Percentiles rank a stretch among this genome's conserved stretches.
Conservation (phyloP, 768 basidiomycete genomes). For the Suillus fuscotomentosus region DNA sequence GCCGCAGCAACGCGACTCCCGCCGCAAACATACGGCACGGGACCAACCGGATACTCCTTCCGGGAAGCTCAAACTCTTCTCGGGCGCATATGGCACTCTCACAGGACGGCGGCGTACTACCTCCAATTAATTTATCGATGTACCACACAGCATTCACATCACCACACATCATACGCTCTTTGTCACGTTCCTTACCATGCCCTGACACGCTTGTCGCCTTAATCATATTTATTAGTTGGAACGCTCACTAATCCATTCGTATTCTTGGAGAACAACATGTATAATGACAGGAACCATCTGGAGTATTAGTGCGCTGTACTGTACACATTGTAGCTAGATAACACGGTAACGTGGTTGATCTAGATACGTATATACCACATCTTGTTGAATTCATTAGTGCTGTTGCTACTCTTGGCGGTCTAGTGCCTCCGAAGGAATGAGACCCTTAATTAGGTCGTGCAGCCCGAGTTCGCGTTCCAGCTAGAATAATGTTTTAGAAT, state of each 20-base stretch:
- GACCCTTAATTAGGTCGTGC: slow-evolving; percentile 39
- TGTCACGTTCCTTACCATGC: background rate
- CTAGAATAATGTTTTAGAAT: slow-evolving; percentile 30
- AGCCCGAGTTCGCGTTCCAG: slow-evolving; percentile 59
- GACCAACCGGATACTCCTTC: slow-evolving; percentile 10
- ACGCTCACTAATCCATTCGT: background rate
- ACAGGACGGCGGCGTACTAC: slow-evolving; percentile 13
- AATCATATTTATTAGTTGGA: background rate
- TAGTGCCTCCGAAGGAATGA: slow-evolving; percentile 19
- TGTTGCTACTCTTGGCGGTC: background rate
- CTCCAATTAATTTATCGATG: slow-evolving; percentile 5
- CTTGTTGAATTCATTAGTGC: background rate
- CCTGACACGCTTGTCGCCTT: background rate
- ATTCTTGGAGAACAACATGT: background rate
- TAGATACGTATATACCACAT: slow-evolving; percentile 2
- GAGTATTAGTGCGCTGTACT: background rate
- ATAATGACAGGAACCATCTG: background rate
- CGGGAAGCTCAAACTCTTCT: slow-evolving; percentile 23
- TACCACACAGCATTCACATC: background rate
- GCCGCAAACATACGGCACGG: slow-evolving; percentile 1
- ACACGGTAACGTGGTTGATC: background rate
- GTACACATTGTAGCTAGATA: background rate
- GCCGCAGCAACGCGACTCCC: slow-evolving; percentile 11
- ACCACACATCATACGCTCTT: background rate
- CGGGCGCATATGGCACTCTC: slow-evolving; percentile 25